Evolutionary conservation across 176 grass and related monocot species (phyloP).

Genomic region (Elaeis guineensis): DNA sequence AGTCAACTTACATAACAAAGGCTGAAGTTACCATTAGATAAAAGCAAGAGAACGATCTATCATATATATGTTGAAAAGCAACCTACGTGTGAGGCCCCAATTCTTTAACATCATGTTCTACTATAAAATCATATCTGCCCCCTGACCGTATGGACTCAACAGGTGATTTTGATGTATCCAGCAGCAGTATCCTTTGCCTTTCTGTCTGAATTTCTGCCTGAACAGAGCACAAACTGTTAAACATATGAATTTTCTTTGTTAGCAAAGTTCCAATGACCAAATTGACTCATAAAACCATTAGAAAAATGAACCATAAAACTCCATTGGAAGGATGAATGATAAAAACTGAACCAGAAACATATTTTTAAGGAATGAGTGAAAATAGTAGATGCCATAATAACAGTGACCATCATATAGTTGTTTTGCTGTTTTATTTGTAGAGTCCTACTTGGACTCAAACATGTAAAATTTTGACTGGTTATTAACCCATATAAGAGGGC

Average conservation of each 20-base stretch:
- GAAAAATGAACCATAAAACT: not conserved
- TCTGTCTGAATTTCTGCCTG: conserved; percentile 99
- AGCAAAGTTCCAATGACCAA: not conserved
- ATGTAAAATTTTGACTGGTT: too few relatives aligned
- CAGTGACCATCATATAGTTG: too few relatives aligned
- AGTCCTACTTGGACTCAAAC: too few relatives aligned
- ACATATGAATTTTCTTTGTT: not conserved
- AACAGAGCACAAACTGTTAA: conserved; percentile 14
- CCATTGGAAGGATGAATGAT: conserved; percentile 1
- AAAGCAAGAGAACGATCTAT: conserved; percentile 1
- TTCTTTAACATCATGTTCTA: conserved; percentile 99
- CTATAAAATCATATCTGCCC: conserved; percentile 96
- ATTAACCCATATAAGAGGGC: too few relatives aligned
- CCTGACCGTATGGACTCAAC: conserved; percentile 91
- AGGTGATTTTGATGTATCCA: conserved; percentile 86
- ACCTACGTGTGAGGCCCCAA: conserved; percentile 77
- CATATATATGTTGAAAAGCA: conserved; percentile 18
- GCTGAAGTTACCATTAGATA: conserved; percentile 2
- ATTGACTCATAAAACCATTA: not conserved
- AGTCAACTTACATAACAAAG: conserved; percentile 18
- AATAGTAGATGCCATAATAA: too few relatives aligned
- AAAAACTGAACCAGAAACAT: conserved; percentile 1
- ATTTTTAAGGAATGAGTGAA: not conserved
- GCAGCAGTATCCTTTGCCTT: conserved; percentile 72
- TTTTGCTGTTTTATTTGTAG: too few relatives aligned